Evolutionary conservation across 2,329 filamentous ascomycete species (phyloP), one percentile per base, ranked within the genome.

Genomic region (Colletotrichum zoysiae): DNA sequence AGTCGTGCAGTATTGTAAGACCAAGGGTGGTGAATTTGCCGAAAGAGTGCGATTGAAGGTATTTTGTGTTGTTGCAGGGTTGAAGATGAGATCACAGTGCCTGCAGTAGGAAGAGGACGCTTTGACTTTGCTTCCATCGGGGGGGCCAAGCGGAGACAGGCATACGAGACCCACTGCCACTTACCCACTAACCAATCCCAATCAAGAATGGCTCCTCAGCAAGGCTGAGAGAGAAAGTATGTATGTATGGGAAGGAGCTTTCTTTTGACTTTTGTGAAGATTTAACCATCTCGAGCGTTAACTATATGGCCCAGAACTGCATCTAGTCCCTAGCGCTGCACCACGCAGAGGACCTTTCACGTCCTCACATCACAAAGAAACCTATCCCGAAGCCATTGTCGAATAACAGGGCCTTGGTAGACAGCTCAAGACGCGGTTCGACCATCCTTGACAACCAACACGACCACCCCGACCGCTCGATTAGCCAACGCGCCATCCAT

Each of bases 211-310:
- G 35, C 26, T 42, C n/a, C 50, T 70, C 69, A 60, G 66, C 70
- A 73, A 73, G 70, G 70, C 70, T 73, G 70, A 71, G 42, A 46
- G 42, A 67, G 11, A 44, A 38, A 38, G 35, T 38, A 38, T 38
- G 48, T 38, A 38, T 38, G 48, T 30, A n/a, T 46, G 42, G 51
- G 23, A 40, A 33, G n/a, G 59, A 71, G 58, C 69, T 53, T 44
- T 26, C 57, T 26, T 73, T 73, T 57, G 23, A 26, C 42, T 53
- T 44, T 44, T 35, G 26, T 48, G 30, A 9, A 40, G 20, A 58
- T 30, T 16, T 5, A 23, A 44, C 57, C 40, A 33, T 33, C 23
- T 16, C 18, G 16, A n/a, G 44, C 12, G 18, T 35, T 11, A 20
- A n/a, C n/a, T 18, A 35, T 53, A 20, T 5, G 16, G 9, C 12